phyloP scores from a whole-genome alignment of 140 eudicot genomes.

The Ambrosia hybrid region DNA sequence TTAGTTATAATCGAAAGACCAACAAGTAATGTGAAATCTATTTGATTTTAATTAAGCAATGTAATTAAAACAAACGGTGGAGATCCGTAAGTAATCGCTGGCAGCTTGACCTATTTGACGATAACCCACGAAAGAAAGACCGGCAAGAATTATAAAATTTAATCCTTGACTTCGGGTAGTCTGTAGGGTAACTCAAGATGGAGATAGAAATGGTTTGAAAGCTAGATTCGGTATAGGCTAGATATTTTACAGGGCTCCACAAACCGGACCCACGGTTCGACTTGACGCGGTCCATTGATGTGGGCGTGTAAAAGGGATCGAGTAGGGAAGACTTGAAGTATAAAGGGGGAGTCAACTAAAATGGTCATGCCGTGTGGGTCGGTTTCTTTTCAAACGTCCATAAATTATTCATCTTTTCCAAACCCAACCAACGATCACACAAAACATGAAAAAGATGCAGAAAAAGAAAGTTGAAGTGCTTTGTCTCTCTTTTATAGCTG shows the following conservation, averaged over 20 bases:
- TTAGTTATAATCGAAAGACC: no score
- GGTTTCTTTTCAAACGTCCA: background rate
- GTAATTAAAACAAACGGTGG: no score
- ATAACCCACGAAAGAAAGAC: no score
- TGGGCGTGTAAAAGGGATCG: conserved; percentile 19
- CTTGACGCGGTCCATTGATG: background rate
- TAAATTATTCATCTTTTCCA: background rate
- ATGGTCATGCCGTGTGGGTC: conserved; percentile 26
- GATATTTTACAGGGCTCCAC: conserved; percentile 15
- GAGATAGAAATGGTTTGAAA: background rate
- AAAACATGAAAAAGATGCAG: background rate
- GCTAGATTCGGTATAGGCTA: background rate
- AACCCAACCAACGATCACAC: background rate
- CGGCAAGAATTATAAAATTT: no score
- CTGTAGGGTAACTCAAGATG: background rate
- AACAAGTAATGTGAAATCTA: no score
- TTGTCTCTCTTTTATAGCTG: background rate
- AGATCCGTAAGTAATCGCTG: no score
- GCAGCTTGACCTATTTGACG: no score
- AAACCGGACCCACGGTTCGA: conserved; percentile 7
- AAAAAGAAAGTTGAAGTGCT: background rate
- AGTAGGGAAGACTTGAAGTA: conserved; percentile 13
- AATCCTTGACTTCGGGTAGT: background rate
- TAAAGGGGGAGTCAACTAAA: conserved; percentile 14
- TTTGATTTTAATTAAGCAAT: no score